Conservation (phyloP, 2,329 filamentous ascomycete genomes). For the Pyrenophora tritici-repentis region DNA sequence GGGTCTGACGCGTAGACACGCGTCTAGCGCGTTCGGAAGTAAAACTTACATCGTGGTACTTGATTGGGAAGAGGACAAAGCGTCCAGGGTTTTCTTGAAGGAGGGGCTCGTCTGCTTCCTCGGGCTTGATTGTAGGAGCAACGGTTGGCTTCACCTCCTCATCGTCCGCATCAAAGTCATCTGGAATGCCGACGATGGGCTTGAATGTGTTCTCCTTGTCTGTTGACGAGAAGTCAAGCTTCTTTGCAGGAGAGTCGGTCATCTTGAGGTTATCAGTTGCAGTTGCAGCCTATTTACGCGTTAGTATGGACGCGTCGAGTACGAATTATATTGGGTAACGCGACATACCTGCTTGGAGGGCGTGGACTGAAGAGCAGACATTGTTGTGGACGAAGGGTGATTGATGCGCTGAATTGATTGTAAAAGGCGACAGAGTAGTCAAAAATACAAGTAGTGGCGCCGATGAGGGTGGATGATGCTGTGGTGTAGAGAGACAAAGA, state of each 20-base stretch:
- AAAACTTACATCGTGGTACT: conserved; percentile 91
- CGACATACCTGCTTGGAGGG: conserved; percentile 71
- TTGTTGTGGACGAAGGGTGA: conserved; percentile 51
- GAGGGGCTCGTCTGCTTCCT: conserved; percentile 84
- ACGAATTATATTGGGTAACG: conserved; percentile 30
- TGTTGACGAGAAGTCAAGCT: conserved; percentile 72
- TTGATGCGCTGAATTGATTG: conserved; percentile 13
- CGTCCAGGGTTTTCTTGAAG: conserved; percentile 94
- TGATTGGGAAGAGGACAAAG: conserved; percentile 98
- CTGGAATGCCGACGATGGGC: conserved; percentile 57
- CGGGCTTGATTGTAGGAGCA: conserved; percentile 60
- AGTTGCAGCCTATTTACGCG: conserved; percentile 71
- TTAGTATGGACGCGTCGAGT: conserved; percentile 45
- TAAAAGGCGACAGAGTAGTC: conserved; percentile 17
- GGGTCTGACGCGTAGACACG: conserved; percentile 63
- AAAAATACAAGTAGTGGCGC: conserved; percentile 26
- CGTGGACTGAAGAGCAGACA: conserved; percentile 74
- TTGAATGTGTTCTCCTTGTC: conserved; percentile 84
- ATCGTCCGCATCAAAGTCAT: conserved; percentile 46
- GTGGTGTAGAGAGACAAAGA: conserved; percentile 24
- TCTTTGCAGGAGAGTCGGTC: conserved; percentile 85
- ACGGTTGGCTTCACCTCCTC: conserved; percentile 57
- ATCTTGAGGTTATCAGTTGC: conserved; percentile 89
- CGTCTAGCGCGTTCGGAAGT: conserved; percentile 43
- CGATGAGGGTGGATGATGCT: conserved; percentile 29